These are phyloP conservation scores for Moricandia arvensis DNA, from an alignment of 345 rosid species.

Conservation along the genomic window DNA sequence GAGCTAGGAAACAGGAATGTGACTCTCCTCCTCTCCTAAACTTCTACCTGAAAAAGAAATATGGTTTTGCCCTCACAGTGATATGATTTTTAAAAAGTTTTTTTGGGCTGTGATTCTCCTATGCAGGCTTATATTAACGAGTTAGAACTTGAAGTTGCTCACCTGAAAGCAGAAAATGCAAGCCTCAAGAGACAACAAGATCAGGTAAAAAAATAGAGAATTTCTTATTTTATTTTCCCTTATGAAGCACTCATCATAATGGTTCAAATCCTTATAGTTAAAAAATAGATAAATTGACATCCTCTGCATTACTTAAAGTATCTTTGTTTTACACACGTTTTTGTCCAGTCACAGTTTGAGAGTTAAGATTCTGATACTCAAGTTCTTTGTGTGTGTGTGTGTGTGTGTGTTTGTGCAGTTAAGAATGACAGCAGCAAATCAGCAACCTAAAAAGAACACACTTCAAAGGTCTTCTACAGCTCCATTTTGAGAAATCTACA, in stretches of 20 bases:
- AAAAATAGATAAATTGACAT: conserved; percentile 7
- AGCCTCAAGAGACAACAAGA: conserved; percentile 59
- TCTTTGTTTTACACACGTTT: conserved; percentile 20
- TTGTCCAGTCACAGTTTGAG: conserved; percentile 1
- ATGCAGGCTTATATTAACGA: conserved; percentile 73
- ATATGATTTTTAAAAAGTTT: conserved; percentile 3
- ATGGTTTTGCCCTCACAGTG: neutral
- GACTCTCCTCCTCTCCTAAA: conserved; percentile 1
- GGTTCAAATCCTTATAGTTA: neutral
- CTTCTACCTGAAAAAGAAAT: conserved; percentile 4
- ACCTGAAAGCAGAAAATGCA: conserved; percentile 61
- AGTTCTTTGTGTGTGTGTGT: conserved; percentile 11
- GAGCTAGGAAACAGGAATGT: conserved; percentile 78
- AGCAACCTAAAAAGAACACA: conserved; percentile 43
- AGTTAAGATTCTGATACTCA: conserved; percentile 11
- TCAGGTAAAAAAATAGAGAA: conserved; percentile 44
- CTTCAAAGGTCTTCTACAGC: conserved; percentile 68
- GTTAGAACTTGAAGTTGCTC: conserved; percentile 53
- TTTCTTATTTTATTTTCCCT: neutral
- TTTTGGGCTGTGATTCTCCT: neutral
- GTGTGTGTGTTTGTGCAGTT: conserved; percentile 44
- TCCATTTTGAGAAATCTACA: conserved; percentile 61
- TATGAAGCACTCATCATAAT: neutral
- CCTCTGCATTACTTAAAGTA: conserved; percentile 13
- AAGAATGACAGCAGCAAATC: conserved; percentile 46